Conservation (phyloP, 768 basidiomycete genomes). For the Pulveroboletus sp. region DNA sequence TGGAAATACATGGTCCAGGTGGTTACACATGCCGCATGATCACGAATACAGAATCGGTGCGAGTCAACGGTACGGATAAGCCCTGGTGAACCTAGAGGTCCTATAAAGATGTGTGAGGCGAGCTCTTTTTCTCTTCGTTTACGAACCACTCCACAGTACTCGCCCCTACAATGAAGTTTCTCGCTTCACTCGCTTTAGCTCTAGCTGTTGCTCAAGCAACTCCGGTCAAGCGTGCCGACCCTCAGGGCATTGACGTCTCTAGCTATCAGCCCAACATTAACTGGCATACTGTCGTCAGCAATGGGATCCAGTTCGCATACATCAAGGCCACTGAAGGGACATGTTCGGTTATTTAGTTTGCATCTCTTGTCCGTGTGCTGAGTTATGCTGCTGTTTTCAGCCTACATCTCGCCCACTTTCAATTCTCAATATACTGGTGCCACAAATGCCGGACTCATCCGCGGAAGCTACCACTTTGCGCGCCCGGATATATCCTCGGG, state of each 20-base stretch:
- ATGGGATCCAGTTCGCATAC: constrained; percentile 51
- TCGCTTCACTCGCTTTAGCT: constrained; percentile 14
- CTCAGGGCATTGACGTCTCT: constrained; percentile 55
- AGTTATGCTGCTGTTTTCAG: constrained; percentile 6
- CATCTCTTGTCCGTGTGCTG: neutral
- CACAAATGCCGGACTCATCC: constrained; percentile 50
- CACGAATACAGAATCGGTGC: constrained; percentile 1
- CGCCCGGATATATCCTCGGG: constrained; percentile 50
- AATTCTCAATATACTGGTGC: constrained; percentile 52
- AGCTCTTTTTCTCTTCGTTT: neutral
- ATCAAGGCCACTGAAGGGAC: constrained; percentile 69
- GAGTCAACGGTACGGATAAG: neutral
- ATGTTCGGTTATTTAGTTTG: constrained; percentile 28
- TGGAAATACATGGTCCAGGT: neutral
- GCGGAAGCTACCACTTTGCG: constrained; percentile 60
- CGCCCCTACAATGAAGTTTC: constrained; percentile 17
- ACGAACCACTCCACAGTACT: neutral
- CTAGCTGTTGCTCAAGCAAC: constrained; percentile 12
- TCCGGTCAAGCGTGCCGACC: constrained; percentile 32
- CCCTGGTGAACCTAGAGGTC: neutral
- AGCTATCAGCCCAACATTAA: constrained; percentile 44
- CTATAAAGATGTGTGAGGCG: constrained; percentile 10
- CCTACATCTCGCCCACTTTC: constrained; percentile 30
- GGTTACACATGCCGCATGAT: constrained; percentile 13
- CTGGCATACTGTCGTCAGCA: constrained; percentile 47